Evolutionary conservation across 1,284 basidiomycete species (phyloP), one percentile per base, ranked within the genome.

Genomic region (Irpex rosettiformis): DNA sequence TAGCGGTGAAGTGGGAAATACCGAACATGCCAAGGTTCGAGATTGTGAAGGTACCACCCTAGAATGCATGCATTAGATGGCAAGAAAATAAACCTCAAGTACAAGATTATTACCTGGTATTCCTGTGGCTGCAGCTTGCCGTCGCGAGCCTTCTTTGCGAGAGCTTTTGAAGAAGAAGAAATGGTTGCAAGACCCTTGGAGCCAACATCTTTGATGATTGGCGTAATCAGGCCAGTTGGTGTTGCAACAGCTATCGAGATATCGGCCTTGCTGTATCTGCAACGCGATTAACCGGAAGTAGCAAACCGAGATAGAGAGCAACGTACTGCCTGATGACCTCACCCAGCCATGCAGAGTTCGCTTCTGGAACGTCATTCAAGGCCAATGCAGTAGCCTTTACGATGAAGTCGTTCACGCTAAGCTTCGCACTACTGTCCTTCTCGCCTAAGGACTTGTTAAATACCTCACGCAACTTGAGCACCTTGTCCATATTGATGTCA

Each of bases 1-100:
- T 99, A 54, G 97, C 97, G 21, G 96, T 98, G 76, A 99, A 99
- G 77, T 97, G 88, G 59, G 87, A 86, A 68, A 96, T 85, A 66
- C 94, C 96, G 71, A 85, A 97, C 97, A 99, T 99, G 77, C 97
- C 97, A 66, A 99, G 84, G 79, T 99, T 99, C 65, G 97, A 99
- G 73, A 99, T 94, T 57, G 97, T 99, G 80, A 99, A 99, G 10
- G 94, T 92, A 58, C 97, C 97, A 64, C 97, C 97, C 89, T 94
- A 16, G 33, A 37, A 37, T 2, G 30, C 1, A 10, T 33, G 16
- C 8, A 16, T 33, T 33, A n/a, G n/a, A n/a, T n/a, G n/a, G n/a
- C n/a, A n/a, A n/a, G n/a, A n/a, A n/a, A n/a, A n/a, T n/a, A n/a
- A n/a, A n/a, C n/a, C n/a, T n/a, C n/a, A n/a, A n/a, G n/a, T n/a